Evolutionary conservation across 306 rosid species (phyloP), one percentile per base, ranked within the genome.

Genomic region (Oemleria cerasiformis): DNA sequence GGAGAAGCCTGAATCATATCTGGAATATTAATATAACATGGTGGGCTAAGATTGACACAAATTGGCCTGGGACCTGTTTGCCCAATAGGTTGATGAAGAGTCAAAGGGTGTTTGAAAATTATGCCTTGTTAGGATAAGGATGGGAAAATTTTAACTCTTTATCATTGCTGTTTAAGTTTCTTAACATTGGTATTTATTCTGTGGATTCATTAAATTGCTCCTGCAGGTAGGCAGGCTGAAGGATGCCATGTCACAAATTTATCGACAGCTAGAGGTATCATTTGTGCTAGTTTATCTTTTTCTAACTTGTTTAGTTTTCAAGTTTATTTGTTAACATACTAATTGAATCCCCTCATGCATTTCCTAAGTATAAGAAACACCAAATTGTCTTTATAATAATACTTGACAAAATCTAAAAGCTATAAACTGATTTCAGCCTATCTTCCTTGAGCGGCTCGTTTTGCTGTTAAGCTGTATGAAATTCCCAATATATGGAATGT

Each of bases 241-340:
- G 86, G 99, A 94, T 83, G 88, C 97, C 64, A 91, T 94, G 88
- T 87, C 96, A 59, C 87, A 87, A 82, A 80, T 85, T 65, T 86
- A 94, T 83, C 85, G 96, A 72, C 87, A 94, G 81, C 92, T 91
- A n/a, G 96, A 94, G 95, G 99, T 94, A 78, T 72, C 53, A 64
- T 71, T 62, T 64, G 57, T 17, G 23, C 45, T 36, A 51, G 20
- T 64, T 63, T 6, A 64, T 3, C 20, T 42, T 64, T 64, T 43
- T 45, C 11, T 41, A 43, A 41, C 10, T 63, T 56, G 38, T 58
- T 58, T 23, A 17, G 61, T 23, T 58, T 25, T n/a, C 10, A 0
- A 17, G 63, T 15, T 30, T 17, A 3, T 60, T 36, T 60, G 0
- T 53, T 17, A 38, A 60, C 42, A 58, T 13, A 58, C 36, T 53